phyloP scores from a whole-genome alignment of 306 rosid genomes.

The Quercus aquifolioides region DNA sequence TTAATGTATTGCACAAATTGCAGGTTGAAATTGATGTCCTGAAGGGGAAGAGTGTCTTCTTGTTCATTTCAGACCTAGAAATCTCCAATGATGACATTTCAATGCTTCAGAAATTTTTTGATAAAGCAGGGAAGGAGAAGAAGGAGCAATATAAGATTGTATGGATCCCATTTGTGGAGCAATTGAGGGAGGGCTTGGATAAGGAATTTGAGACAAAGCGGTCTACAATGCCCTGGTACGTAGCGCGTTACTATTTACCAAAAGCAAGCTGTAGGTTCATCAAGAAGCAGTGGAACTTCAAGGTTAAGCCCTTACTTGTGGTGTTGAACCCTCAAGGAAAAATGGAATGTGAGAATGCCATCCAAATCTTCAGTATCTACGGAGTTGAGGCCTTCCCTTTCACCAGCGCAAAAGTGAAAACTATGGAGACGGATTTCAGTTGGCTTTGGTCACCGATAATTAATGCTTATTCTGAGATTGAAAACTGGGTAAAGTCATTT shows the following conservation, averaged over 20 bases:
- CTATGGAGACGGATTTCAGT: not conserved
- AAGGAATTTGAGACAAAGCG: not conserved
- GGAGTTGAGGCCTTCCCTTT: slow-evolving; percentile 16
- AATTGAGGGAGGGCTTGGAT: not conserved
- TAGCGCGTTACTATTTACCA: not conserved
- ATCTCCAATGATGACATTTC: slow-evolving; percentile 22
- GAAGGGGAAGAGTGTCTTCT: not conserved
- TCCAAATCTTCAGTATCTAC: slow-evolving; percentile 16
- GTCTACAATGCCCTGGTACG: slow-evolving; percentile 22
- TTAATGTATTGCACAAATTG: too few species aligned
- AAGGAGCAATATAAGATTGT: slow-evolving; percentile 17
- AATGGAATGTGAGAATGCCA: slow-evolving; percentile 13
- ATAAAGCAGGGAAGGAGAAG: not conserved
- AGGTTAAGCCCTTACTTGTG: slow-evolving; percentile 22
- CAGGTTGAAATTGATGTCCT: not conserved
- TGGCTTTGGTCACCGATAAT: too few species aligned
- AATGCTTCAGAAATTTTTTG: slow-evolving; percentile 1
- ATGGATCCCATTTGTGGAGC: slow-evolving; percentile 30
- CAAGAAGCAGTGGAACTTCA: slow-evolving; percentile 24
- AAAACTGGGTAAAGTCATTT: too few species aligned
- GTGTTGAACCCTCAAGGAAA: slow-evolving; percentile 16
- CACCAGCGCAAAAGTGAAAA: not conserved
- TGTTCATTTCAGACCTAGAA: not conserved
- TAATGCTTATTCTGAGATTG: too few species aligned
- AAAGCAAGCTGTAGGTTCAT: slow-evolving; percentile 18